phyloP scores from a whole-genome alignment of 495 filamentous ascomycete species.

The Aspergillus coremiiformis region DNA sequence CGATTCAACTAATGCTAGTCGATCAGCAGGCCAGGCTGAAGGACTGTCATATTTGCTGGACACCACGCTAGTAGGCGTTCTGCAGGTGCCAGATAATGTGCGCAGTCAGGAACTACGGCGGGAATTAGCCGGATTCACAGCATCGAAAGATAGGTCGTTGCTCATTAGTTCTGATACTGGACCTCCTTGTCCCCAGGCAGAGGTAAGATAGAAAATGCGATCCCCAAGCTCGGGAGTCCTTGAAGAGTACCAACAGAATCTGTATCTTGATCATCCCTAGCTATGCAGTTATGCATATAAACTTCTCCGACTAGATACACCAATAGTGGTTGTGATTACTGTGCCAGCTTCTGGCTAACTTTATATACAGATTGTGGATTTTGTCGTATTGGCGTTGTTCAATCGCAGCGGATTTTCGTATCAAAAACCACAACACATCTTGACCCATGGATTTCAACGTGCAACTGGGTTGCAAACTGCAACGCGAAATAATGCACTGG shows the following conservation, averaged over 20 bases:
- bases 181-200: constrained; percentile 44
- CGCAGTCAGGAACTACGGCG: constrained; percentile 39
- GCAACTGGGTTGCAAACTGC: constrained; percentile 15
- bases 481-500: constrained; percentile 20
- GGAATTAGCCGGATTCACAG: constrained; percentile 57
- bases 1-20: neutral
- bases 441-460: constrained; percentile 69
- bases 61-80: constrained; percentile 55
- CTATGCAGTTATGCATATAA: neutral
- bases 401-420: constrained; percentile 39
- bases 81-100: constrained; percentile 23
- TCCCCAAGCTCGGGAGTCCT: neutral
- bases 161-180: constrained; percentile 31
- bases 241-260: neutral
- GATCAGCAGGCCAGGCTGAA: neutral
- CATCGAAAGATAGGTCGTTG: constrained; percentile 25
- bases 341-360: neutral
- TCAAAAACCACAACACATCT: constrained; percentile 59
- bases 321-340: neutral
- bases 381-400: constrained; percentile 71
- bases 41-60: constrained; percentile 48
- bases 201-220: constrained; percentile 40
- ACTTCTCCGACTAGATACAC: neutral
- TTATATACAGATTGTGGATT: constrained; percentile 73
- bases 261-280: neutral